Conservation (phyloP, 192 early-diverging fungal genomes). For the Entomortierella lignicola region DNA sequence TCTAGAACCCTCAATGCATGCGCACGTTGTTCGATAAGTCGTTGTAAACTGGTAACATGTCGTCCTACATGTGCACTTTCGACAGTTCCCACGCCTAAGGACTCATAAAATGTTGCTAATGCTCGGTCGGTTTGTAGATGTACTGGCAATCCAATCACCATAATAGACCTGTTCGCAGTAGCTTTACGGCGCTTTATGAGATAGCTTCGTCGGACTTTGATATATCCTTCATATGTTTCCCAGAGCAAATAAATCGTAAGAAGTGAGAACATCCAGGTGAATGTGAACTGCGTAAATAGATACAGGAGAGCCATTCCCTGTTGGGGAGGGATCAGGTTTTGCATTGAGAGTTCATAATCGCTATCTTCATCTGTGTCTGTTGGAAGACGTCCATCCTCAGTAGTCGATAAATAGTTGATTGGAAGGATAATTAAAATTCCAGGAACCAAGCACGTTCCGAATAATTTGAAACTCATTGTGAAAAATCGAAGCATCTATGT, state of each 20-base stretch:
- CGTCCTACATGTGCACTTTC: slow-evolving; percentile 74
- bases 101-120: slow-evolving; percentile 77
- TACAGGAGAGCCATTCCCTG: slow-evolving; percentile 28
- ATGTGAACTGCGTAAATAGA: slow-evolving; percentile 47
- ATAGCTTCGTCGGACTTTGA: slow-evolving; percentile 57
- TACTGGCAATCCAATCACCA: slow-evolving; percentile 75
- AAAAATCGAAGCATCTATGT: slow-evolving; percentile 67
- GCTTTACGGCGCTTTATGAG: slow-evolving; percentile 57
- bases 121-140: slow-evolving; percentile 63
- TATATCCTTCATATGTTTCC: slow-evolving; percentile 66
- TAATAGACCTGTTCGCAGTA: slow-evolving; percentile 71
- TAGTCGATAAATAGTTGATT: slow-evolving; percentile 42
- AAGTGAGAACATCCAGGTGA: slow-evolving; percentile 67
- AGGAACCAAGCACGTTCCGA: slow-evolving; percentile 59
- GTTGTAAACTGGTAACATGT: slow-evolving; percentile 67
- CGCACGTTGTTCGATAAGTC: slow-evolving; percentile 67
- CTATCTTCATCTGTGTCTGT: slow-evolving; percentile 10
- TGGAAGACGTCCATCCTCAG: slow-evolving; percentile 3
- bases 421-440: slow-evolving; percentile 60
- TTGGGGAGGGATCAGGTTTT: not conserved
- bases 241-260: slow-evolving; percentile 63
- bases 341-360: slow-evolving; percentile 22
- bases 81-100: slow-evolving; percentile 70
- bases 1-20: slow-evolving; percentile 66
- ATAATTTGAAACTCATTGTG: slow-evolving; percentile 60